Evolutionary conservation across 495 filamentous ascomycete species (phyloP).

Genomic region (Astrocystis sublimbata): DNA sequence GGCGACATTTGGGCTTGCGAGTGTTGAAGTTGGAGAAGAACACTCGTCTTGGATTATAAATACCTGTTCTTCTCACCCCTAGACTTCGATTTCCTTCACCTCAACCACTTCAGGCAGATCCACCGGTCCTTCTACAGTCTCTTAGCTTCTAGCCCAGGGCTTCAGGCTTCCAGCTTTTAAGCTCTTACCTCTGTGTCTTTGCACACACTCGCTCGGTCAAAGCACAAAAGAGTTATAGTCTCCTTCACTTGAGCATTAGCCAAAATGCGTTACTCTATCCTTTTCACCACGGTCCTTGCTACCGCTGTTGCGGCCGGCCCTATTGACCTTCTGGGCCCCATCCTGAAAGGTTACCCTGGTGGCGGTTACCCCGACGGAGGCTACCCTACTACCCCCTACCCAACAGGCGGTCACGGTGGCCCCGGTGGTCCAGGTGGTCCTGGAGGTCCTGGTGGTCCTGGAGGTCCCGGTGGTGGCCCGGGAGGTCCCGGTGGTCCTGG

Average conservation of each 20-base stretch:
- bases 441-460: background rate
- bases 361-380: background rate
- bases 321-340: background rate
- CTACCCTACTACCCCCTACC: background rate
- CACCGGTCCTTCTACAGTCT: background rate
- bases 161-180: background rate
- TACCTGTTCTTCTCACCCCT: constrained; percentile 1
- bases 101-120: constrained; percentile 7
- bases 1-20: constrained; percentile 4
- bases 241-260: background rate
- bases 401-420: background rate
- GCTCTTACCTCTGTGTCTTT: background rate
- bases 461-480: background rate
- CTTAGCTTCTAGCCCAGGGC: background rate
- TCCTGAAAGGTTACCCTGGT: background rate
- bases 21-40: background rate
- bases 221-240: constrained; percentile 13
- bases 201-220: background rate
- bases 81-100: background rate
- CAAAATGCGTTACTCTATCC: constrained; percentile 9
- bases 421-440: background rate
- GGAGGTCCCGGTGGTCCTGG: background rate
- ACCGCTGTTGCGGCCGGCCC: constrained; percentile 8
- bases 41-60: constrained; percentile 4
- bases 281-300: constrained; percentile 5